phyloP scores from a whole-genome alignment of 208 protist genomes.

The Leishmania mexicana region DNA sequence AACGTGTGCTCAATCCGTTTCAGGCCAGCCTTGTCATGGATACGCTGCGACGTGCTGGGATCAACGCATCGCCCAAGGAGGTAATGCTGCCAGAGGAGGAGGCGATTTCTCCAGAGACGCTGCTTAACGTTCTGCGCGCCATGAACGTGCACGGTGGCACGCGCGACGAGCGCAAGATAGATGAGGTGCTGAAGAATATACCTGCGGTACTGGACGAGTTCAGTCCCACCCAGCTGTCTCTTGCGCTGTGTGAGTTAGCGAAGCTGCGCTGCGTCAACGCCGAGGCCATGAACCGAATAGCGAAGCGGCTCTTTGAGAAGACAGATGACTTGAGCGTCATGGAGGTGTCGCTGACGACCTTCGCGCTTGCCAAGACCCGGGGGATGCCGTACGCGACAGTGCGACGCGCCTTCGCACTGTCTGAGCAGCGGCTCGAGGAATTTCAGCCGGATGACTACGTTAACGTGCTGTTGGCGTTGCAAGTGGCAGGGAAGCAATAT shows the following conservation, averaged over 20 bases:
- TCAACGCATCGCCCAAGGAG: slow-evolving; percentile 59
- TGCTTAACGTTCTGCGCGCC: slow-evolving; percentile 67
- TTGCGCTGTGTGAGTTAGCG: slow-evolving; percentile 65
- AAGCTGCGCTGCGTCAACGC: slow-evolving; percentile 61
- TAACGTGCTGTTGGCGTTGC: slow-evolving; percentile 45
- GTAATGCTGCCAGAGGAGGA: slow-evolving; percentile 76
- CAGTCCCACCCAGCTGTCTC: slow-evolving; percentile 61
- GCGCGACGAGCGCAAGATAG: slow-evolving; percentile 79
- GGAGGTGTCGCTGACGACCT: slow-evolving; percentile 56
- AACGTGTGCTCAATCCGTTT: slow-evolving; percentile 84
- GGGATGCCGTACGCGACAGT: slow-evolving; percentile 64
- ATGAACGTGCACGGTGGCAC: slow-evolving; percentile 73
- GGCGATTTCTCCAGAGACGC: slow-evolving; percentile 72
- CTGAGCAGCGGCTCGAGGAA: slow-evolving; percentile 50
- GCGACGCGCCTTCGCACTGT: slow-evolving; percentile 42
- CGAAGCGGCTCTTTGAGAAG: slow-evolving; percentile 53
- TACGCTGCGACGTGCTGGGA: slow-evolving; percentile 72
- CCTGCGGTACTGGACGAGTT: slow-evolving; percentile 77
- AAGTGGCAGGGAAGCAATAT: slow-evolving; percentile 54
- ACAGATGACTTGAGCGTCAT: slow-evolving; percentile 62
- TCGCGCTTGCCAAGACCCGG: slow-evolving; percentile 45
- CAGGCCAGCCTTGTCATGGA: slow-evolving; percentile 76
- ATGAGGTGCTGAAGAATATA: slow-evolving; percentile 53
- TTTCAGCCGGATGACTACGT: slow-evolving; percentile 86
- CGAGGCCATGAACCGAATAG: slow-evolving; percentile 61